These are phyloP conservation scores for Morella rubra DNA, from an alignment of 306 rosid species.

Conservation along the genomic window DNA sequence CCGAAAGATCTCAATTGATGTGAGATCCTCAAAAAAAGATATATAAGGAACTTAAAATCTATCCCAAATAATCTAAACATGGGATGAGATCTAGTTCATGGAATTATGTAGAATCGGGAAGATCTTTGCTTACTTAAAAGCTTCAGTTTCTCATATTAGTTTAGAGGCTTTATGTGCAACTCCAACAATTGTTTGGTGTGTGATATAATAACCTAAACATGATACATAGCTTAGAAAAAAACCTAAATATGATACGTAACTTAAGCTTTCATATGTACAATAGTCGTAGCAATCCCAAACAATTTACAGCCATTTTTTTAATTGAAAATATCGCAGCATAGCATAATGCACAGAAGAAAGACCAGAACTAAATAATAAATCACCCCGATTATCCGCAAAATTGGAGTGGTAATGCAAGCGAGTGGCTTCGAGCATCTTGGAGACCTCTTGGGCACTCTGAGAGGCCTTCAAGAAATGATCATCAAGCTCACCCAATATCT, in stretches of 20 bases:
- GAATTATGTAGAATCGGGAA: not conserved
- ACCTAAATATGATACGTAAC: too few species aligned
- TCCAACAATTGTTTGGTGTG: not conserved
- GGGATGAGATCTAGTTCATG: constrained; percentile 3
- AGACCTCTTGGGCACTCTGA: constrained; percentile 71
- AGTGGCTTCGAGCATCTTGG: constrained; percentile 84
- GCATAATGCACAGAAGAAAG: not conserved
- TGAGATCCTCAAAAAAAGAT: constrained; percentile 2
- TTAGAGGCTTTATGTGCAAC: not conserved
- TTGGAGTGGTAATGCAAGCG: constrained; percentile 88
- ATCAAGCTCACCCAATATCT: constrained; percentile 56
- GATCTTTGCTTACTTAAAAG: not conserved
- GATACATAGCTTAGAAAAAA: not conserved
- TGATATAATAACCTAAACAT: not conserved
- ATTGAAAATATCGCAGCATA: not conserved
- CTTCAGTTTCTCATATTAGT: not conserved
- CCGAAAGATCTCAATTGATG: constrained; percentile 5
- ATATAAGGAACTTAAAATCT: not conserved
- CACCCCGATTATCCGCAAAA: constrained; percentile 86
- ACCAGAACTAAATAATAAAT: not conserved
- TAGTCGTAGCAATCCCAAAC: not conserved
- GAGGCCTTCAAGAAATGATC: constrained; percentile 72
- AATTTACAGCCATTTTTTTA: not conserved
- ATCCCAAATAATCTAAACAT: not conserved
- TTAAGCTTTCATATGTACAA: not conserved